Evolutionary conservation across 495 filamentous ascomycete species (phyloP).

Genomic region (Wilcoxina mikolae): DNA sequence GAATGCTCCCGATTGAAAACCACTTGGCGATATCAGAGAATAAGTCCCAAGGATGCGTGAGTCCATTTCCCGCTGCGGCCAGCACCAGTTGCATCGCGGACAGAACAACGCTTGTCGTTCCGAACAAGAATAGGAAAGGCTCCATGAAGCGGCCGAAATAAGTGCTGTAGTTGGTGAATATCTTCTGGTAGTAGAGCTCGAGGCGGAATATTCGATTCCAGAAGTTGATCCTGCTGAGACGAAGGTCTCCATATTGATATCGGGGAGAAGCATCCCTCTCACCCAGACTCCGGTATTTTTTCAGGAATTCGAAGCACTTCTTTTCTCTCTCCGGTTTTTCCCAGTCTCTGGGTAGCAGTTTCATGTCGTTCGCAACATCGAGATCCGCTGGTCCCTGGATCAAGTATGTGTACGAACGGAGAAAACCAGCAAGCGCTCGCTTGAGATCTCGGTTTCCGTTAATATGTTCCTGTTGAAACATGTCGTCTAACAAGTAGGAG

Average conservation of each 20-base stretch:
- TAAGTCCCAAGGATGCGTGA: slow-evolving; percentile 5
- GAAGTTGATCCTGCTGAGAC: slow-evolving; percentile 29
- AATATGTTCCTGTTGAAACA: slow-evolving; percentile 33
- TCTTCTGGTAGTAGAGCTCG: slow-evolving; percentile 5
- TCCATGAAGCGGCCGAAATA: slow-evolving; percentile 11
- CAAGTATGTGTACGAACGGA: slow-evolving; percentile 32
- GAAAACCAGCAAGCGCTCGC: slow-evolving; percentile 30
- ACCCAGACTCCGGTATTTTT: neutral
- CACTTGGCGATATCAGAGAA: slow-evolving; percentile 8
- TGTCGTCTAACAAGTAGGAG: slow-evolving; percentile 32
- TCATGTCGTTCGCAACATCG: slow-evolving; percentile 28
- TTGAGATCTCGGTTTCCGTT: slow-evolving; percentile 16
- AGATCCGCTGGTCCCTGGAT: slow-evolving; percentile 32
- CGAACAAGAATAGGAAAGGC: slow-evolving; percentile 9
- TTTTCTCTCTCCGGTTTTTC: neutral
- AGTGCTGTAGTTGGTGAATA: slow-evolving; percentile 3
- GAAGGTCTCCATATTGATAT: slow-evolving; percentile 33
- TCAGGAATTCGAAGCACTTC: neutral
- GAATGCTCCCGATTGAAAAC: slow-evolving; percentile 25
- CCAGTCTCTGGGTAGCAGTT: slow-evolving; percentile 25
- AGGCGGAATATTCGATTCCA: slow-evolving; percentile 5
- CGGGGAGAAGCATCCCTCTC: slow-evolving; percentile 16
- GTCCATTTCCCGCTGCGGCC: slow-evolving; percentile 1
- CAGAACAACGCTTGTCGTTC: slow-evolving; percentile 6
- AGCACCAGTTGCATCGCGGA: slow-evolving; percentile 8